phyloP scores from a whole-genome alignment of 2,329 filamentous ascomycete species.

The Microcyclosporella mali region DNA sequence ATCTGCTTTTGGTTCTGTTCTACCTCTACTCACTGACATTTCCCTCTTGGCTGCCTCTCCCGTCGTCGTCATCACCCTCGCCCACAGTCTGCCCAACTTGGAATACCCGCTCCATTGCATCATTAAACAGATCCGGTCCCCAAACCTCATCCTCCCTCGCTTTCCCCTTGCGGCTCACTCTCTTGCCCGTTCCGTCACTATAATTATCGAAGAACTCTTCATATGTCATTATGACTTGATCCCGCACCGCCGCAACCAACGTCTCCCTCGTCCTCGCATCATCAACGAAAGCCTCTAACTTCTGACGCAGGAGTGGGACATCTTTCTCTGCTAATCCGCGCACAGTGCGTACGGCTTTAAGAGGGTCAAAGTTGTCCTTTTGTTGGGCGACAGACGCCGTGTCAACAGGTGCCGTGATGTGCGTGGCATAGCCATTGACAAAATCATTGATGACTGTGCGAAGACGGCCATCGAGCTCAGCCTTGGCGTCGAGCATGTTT shows the following conservation, averaged over 20 bases:
- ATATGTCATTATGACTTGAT: slow-evolving; percentile 56
- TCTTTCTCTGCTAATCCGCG: slow-evolving; percentile 53
- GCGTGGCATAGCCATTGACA: slow-evolving; percentile 51
- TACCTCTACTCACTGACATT: slow-evolving; percentile 13
- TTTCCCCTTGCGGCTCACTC: slow-evolving; percentile 49
- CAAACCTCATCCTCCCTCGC: slow-evolving; percentile 56
- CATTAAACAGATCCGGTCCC: slow-evolving; percentile 59
- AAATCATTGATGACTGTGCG: slow-evolving; percentile 61
- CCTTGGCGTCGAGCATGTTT: slow-evolving; percentile 66
- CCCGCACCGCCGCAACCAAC: slow-evolving; percentile 59
- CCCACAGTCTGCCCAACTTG: slow-evolving; percentile 44
- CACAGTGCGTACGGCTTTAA: slow-evolving; percentile 38
- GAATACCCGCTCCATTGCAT: slow-evolving; percentile 57
- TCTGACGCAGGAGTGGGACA: slow-evolving; percentile 49
- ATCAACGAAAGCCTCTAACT: slow-evolving; percentile 58
- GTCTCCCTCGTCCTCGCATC: slow-evolving; percentile 61
- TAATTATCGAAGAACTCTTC: slow-evolving; percentile 58
- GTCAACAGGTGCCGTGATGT: slow-evolving; percentile 49
- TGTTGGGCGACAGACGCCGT: slow-evolving; percentile 15
- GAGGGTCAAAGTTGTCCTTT: slow-evolving; percentile 21
- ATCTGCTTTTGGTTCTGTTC: too few species aligned
- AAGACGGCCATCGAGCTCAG: slow-evolving; percentile 58
- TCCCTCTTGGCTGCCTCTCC: slow-evolving; percentile 15
- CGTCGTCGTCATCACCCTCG: slow-evolving; percentile 24
- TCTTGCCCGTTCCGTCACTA: slow-evolving; percentile 34